Percentiles rank a stretch among this genome's conserved stretches.
These are phyloP conservation scores for Pyracantha coccinea DNA, from an alignment of 331 rosid genomes.

Conservation along the genomic window DNA sequence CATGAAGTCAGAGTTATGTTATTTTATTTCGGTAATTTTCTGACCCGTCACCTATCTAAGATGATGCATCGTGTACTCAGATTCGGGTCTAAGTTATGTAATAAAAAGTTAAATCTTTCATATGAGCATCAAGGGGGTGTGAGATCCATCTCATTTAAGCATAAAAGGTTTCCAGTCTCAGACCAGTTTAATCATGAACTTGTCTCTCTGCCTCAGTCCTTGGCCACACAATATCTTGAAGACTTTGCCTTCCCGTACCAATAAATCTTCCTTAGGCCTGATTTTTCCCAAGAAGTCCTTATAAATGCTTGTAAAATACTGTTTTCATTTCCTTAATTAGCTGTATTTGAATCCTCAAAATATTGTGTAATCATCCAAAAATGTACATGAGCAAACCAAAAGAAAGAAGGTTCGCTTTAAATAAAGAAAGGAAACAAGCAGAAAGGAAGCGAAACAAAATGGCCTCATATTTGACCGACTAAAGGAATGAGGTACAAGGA, in stretches of 20 bases:
- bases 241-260: neutral
- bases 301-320: too few relatives aligned
- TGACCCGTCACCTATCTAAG: neutral
- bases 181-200: neutral
- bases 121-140: neutral
- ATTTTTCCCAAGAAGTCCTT: too few relatives aligned
- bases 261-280: neutral
- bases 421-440: too few relatives aligned
- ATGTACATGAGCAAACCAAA: neutral
- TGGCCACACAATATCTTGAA: neutral
- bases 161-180: neutral
- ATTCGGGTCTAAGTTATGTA: neutral
- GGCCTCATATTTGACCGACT: too few relatives aligned
- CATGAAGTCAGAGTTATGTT: neutral
- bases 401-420: neutral
- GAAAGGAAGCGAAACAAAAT: too few relatives aligned
- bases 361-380: too few relatives aligned
- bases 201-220: neutral
- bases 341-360: too few relatives aligned
- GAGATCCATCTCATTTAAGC: neutral
- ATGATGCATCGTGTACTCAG: neutral
- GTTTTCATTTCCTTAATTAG: too few relatives aligned
- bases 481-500: too few relatives aligned
- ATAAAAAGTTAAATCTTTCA: neutral
- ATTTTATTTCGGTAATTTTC: neutral